Percentiles rank a stretch among this genome's conserved stretches.
These are phyloP conservation scores for Arctostaphylos glauca DNA, from an alignment of 148 eudicot genomes.

Conservation along the genomic window DNA sequence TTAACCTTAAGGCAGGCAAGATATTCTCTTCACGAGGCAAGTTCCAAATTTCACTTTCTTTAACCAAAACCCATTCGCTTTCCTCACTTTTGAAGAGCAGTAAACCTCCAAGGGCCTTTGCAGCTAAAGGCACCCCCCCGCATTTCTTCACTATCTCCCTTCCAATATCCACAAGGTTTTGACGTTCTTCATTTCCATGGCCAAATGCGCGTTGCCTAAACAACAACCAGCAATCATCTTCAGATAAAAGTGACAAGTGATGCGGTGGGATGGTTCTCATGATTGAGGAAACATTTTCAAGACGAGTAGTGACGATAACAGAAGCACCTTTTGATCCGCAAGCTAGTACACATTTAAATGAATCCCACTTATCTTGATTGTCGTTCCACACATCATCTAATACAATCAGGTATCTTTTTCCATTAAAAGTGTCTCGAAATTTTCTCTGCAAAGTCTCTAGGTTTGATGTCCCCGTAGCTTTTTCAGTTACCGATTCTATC, in stretches of 20 bases:
- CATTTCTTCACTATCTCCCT: not conserved
- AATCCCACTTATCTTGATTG: not conserved
- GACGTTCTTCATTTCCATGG: not conserved
- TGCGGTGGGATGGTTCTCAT: not conserved
- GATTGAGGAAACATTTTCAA: not conserved
- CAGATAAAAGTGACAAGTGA: not conserved
- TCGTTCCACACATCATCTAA: not conserved
- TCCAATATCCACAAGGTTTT: constrained; percentile 7
- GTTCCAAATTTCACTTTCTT: constrained; percentile 7
- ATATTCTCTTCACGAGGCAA: not conserved
- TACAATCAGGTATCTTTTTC: not conserved
- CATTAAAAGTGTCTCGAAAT: not conserved
- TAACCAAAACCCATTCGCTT: not conserved
- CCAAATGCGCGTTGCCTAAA: constrained; percentile 1
- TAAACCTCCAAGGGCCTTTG: constrained; percentile 8
- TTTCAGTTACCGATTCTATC: not conserved
- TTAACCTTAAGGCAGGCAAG: constrained; percentile 5
- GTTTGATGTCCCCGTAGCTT: not conserved
- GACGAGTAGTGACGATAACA: not conserved
- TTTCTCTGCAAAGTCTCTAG: not conserved
- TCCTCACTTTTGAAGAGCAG: too few relatives aligned
- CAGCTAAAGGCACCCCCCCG: constrained; percentile 13
- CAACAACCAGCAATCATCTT: constrained; percentile 11
- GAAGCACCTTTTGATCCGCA: not conserved
- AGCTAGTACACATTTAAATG: not conserved